phyloP scores from a whole-genome alignment of 164 flowering plant species.

The Vitis riparia region DNA sequence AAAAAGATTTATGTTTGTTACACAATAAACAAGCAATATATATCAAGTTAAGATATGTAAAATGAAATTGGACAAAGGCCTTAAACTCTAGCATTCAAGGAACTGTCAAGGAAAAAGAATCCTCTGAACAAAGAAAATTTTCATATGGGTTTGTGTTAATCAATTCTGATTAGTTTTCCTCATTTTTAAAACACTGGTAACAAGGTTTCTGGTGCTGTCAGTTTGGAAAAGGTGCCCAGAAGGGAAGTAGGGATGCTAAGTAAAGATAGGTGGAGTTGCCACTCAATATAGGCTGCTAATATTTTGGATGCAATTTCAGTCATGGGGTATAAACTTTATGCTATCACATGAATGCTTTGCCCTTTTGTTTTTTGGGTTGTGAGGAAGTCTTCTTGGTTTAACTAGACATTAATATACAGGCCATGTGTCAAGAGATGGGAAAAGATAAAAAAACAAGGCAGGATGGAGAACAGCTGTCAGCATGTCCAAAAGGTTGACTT shows the following conservation, averaged over 20 bases:
- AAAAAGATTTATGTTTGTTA: background rate
- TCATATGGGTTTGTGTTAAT: too few relatives aligned
- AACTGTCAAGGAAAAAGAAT: too few relatives aligned
- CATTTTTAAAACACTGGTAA: too few relatives aligned
- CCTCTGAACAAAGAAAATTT: too few relatives aligned
- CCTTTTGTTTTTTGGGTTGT: background rate
- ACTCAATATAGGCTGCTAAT: slow-evolving; percentile 7
- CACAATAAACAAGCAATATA: background rate
- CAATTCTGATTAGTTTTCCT: too few relatives aligned
- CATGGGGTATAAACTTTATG: background rate
- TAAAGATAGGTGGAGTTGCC: slow-evolving; percentile 13
- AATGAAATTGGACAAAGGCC: background rate
- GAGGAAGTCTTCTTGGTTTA: slow-evolving; percentile 7
- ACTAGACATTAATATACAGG: background rate
- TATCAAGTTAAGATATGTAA: background rate
- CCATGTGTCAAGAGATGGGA: slow-evolving; percentile 6
- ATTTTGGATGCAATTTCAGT: slow-evolving; percentile 13
- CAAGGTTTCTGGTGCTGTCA: too few relatives aligned
- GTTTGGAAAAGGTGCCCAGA: too few relatives aligned
- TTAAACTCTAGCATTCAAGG: too few relatives aligned
- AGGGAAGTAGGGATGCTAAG: background rate
- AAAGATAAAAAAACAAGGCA: slow-evolving; percentile 12
- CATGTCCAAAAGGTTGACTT: slow-evolving; percentile 43
- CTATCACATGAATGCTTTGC: background rate
- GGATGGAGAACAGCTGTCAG: slow-evolving; percentile 36